A percentile compares a stretch with the other conserved stretches of the same genome.
Evolutionary conservation across 139 green algal species (phyloP).

Genomic region (Asterochloris sp.): DNA sequence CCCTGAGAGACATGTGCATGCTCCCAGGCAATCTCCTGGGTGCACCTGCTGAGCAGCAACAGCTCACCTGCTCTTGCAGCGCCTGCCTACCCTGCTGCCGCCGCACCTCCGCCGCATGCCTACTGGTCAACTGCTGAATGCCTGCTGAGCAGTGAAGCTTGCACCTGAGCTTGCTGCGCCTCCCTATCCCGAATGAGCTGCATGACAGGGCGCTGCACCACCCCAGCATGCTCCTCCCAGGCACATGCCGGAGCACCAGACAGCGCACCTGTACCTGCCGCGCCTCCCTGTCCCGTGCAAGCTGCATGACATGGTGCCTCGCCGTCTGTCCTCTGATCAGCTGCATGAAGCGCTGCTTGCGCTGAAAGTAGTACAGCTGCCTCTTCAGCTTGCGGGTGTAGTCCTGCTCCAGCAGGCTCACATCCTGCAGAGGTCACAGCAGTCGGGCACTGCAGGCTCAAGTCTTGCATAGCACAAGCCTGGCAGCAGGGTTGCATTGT

Average conservation of each 20-base stretch:
- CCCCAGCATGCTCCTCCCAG: background rate
- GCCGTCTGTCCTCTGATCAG: slow-evolving; percentile 6
- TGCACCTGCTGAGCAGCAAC: too few species aligned
- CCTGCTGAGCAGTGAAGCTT: too few species aligned
- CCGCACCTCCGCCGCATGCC: too few species aligned
- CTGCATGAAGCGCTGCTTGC: slow-evolving; percentile 5
- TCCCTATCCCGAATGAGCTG: too few species aligned
- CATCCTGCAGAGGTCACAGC: slow-evolving; percentile 1
- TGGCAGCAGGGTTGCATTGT: background rate
- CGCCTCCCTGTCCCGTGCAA: background rate
- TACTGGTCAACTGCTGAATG: too few species aligned
- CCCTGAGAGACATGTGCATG: too few species aligned
- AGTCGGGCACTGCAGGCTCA: background rate
- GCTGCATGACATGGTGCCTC: slow-evolving; percentile 7
- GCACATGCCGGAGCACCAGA: background rate
- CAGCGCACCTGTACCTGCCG: background rate
- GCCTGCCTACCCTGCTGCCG: too few species aligned
- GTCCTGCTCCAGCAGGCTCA: slow-evolving; percentile 5
- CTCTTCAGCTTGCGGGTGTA: slow-evolving; percentile 9
- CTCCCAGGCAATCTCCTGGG: too few species aligned
- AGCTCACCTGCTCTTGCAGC: too few species aligned
- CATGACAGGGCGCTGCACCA: too few species aligned
- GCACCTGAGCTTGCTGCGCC: too few species aligned
- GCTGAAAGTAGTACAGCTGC: background rate
- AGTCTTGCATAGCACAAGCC: background rate